A percentile compares a stretch with the other conserved stretches of the same genome.
Evolutionary conservation across 768 basidiomycete species (phyloP).

Genomic region (Pleurotus tuber-regium): DNA sequence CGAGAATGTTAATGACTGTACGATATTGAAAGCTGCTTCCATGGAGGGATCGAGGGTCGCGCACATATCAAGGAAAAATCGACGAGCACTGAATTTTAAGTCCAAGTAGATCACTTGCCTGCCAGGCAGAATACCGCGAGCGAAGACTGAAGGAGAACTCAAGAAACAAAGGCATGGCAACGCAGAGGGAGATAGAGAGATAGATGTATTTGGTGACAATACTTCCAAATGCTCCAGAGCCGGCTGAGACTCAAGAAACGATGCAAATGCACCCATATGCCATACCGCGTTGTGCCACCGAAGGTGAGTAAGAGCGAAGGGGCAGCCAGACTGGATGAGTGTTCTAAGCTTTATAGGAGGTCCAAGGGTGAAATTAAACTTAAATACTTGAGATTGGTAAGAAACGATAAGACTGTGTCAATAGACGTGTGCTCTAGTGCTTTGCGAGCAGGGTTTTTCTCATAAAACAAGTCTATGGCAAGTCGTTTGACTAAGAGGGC

Average conservation of each 20-base stretch:
- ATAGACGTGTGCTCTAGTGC: neutral
- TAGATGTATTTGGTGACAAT: neutral
- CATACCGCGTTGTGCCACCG: neutral
- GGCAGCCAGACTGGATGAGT: neutral
- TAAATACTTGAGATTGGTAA: neutral
- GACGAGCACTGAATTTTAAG: neutral
- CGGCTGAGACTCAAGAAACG: slow-evolving; percentile 2
- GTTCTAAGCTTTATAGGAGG: neutral
- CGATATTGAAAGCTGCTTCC: neutral
- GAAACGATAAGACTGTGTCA: neutral
- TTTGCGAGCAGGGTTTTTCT: neutral
- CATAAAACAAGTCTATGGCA: neutral
- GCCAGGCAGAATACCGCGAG: neutral
- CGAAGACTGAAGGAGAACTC: neutral
- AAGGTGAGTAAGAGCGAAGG: slow-evolving; percentile 1
- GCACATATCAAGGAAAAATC: too few species aligned
- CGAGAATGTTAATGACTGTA: neutral
- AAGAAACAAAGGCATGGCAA: neutral
- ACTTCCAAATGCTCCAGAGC: neutral
- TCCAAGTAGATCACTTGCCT: neutral
- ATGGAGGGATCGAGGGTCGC: neutral
- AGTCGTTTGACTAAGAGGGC: neutral
- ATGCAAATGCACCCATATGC: neutral
- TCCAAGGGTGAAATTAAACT: neutral
- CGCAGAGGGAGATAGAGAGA: neutral